Conservation (phyloP, 805 yeast genomes). For the Naumovozyma dairenensis region DNA sequence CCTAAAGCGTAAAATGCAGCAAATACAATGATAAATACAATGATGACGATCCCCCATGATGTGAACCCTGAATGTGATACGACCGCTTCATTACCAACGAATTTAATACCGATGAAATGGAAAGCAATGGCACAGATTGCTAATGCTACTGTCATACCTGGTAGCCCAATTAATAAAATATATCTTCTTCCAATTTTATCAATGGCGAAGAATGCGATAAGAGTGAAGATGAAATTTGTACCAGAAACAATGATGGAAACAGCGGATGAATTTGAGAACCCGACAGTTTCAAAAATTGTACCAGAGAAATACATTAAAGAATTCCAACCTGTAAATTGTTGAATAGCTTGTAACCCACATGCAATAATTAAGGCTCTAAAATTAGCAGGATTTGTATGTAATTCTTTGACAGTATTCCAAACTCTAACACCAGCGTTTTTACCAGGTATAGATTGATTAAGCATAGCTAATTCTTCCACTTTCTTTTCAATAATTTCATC, state of each 20-base stretch:
- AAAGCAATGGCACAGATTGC: constrained; percentile 82
- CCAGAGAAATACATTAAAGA: constrained; percentile 92
- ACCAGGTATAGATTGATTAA: constrained; percentile 40
- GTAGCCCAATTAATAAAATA: constrained; percentile 68
- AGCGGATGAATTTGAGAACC: constrained; percentile 83
- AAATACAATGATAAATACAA: constrained; percentile 73
- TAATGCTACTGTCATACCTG: constrained; percentile 72
- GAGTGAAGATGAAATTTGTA: constrained; percentile 83
- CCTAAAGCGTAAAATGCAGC: constrained; percentile 92
- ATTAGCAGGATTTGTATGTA: constrained; percentile 66
- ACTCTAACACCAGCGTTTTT: constrained; percentile 38
- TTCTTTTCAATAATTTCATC: constrained; percentile 56
- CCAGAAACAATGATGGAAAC: constrained; percentile 91
- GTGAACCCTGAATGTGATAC: constrained; percentile 39
- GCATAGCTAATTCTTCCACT: constrained; percentile 50
- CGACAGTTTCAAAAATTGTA: constrained; percentile 84
- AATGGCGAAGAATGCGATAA: constrained; percentile 75
- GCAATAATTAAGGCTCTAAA: constrained; percentile 83
- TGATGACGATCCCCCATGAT: constrained; percentile 83
- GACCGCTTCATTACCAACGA: constrained; percentile 39
- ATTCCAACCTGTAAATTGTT: constrained; percentile 94
- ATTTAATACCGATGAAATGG: constrained; percentile 66
- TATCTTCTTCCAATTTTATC: constrained; percentile 83
- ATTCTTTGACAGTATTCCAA: constrained; percentile 50
- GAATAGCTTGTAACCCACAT: constrained; percentile 91